phyloP scores from a whole-genome alignment of 192 early-diverging fungal species.

The Backusella parvicylindrica region DNA sequence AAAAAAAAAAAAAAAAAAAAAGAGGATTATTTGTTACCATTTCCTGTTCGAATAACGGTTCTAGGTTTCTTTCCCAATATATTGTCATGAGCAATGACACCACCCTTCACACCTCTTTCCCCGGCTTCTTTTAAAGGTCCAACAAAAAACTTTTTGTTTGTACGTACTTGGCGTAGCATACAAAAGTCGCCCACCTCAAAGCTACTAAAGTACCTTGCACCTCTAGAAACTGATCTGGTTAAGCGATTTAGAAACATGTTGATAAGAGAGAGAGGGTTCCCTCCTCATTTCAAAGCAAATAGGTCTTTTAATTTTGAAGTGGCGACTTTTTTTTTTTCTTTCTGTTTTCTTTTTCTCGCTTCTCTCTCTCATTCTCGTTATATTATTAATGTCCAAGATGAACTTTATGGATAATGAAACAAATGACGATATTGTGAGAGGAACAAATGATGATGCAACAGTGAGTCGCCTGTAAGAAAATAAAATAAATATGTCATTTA shows the following conservation, averaged over 20 bases:
- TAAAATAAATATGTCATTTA: background rate
- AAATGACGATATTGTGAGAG: constrained; percentile 66
- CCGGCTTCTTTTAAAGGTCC: constrained; percentile 32
- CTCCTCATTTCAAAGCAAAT: background rate
- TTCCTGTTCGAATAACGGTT: constrained; percentile 22
- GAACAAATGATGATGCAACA: constrained; percentile 92
- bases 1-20: background rate
- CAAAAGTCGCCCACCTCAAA: constrained; percentile 30
- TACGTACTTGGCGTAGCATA: constrained; percentile 27
- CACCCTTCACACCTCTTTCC: constrained; percentile 16
- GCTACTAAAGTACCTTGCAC: background rate
- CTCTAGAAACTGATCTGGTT: background rate
- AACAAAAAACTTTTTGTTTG: constrained; percentile 32
- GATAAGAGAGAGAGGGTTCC: background rate
- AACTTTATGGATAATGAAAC: constrained; percentile 4
- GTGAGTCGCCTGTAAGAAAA: constrained; percentile 67
- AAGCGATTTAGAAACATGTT: background rate
- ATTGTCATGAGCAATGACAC: constrained; percentile 20
- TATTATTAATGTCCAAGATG: background rate
- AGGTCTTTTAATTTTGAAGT: background rate
- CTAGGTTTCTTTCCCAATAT: constrained; percentile 30
- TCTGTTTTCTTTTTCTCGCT: background rate
- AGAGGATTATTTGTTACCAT: constrained; percentile 13
- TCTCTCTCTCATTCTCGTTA: background rate
- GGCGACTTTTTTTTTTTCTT: background rate